Conservation (phyloP, 2,329 filamentous ascomycete species). For the Fusarium beomiforme region DNA sequence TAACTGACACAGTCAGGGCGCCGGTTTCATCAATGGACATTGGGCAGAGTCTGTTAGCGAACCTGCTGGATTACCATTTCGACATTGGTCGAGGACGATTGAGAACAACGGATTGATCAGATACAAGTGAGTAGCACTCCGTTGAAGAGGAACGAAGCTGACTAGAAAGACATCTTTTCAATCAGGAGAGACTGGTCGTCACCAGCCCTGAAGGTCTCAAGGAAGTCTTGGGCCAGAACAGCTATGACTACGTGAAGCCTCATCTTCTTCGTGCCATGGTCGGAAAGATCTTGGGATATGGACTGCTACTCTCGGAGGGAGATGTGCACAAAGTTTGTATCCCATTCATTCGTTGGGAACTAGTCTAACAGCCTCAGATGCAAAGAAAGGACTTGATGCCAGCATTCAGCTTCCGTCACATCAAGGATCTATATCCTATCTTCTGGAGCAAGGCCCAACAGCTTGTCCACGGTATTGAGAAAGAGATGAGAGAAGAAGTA, state of each 20-base stretch:
- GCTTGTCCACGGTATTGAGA: neutral
- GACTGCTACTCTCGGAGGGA: conserved; percentile 9
- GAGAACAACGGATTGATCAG: conserved; percentile 30
- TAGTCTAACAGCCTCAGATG: conserved; percentile 5
- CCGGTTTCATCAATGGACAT: conserved; percentile 23
- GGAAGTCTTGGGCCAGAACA: conserved; percentile 25
- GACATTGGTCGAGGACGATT: conserved; percentile 29
- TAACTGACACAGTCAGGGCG: neutral
- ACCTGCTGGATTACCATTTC: conserved; percentile 24
- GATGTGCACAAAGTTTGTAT: conserved; percentile 14
- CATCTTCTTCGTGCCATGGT: conserved; percentile 30
- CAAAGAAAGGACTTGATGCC: conserved; percentile 35
- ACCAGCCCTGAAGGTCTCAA: conserved; percentile 23
- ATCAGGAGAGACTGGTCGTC: conserved; percentile 22
- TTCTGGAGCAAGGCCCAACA: conserved; percentile 29
- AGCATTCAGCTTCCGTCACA: conserved; percentile 33
- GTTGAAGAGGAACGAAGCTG: accelerated
- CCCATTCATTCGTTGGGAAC: accelerated
- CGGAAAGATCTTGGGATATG: conserved; percentile 24
- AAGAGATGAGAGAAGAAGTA: neutral
- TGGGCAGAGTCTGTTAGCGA: conserved; percentile 31
- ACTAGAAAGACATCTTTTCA: conserved; percentile 17
- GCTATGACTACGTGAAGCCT: conserved; percentile 29
- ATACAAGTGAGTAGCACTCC: neutral
- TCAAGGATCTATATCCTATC: conserved; percentile 27